Evolutionary conservation across 805 yeast genomes (phyloP).

Genomic region (Spathaspora hagerdaliae): DNA sequence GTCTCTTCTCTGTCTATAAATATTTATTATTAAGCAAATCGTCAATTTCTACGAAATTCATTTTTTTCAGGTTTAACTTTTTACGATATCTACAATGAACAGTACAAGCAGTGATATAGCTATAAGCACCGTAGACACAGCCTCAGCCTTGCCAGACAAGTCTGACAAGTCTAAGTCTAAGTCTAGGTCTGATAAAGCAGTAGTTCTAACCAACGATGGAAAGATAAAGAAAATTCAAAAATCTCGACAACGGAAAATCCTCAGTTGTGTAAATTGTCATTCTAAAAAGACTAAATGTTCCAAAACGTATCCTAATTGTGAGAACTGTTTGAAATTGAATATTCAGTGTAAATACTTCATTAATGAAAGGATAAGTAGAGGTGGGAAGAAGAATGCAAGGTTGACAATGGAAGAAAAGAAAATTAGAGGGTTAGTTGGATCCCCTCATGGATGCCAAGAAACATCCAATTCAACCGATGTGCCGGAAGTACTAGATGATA

Average conservation of each 20-base stretch:
- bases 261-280: conserved; percentile 55
- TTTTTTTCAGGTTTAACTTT: no score
- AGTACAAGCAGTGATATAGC: no score
- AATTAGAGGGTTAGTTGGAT: conserved; percentile 3
- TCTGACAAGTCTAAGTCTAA: neutral
- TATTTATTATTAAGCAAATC: no score
- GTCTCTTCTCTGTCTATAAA: no score
- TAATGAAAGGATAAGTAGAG: conserved; percentile 52
- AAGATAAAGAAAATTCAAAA: conserved; percentile 59
- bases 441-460: no score
- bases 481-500: no score
- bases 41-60: no score
- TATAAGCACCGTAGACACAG: no score
- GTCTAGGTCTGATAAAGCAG: neutral
- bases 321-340: conserved; percentile 46
- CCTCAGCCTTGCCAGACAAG: no score
- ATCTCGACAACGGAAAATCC: conserved; percentile 55
- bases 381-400: conserved; percentile 26
- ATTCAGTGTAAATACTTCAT: conserved; percentile 52
- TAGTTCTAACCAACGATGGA: conserved; percentile 39
- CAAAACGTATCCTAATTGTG: conserved; percentile 54
- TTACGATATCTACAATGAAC: no score
- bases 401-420: conserved; percentile 6
- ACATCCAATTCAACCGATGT: no score
- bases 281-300: conserved; percentile 61